Evolutionary conservation across 495 filamentous ascomycete species (phyloP).

Genomic region (Hypoxylon fuscum): DNA sequence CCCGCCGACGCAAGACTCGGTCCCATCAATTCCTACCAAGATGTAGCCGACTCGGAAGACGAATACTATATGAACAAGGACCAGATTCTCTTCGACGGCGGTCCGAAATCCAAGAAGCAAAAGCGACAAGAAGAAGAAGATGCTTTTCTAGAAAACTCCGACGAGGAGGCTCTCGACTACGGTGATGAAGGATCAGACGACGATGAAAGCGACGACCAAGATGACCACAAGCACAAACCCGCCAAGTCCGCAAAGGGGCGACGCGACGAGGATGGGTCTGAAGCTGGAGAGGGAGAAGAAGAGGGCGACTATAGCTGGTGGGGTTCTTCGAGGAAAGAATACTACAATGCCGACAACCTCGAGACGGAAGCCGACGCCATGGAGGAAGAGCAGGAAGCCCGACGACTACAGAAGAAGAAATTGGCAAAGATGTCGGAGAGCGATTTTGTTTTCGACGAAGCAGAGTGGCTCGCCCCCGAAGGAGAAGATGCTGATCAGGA

Average conservation of each 20-base stretch:
- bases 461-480: conserved; percentile 72
- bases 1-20: conserved; percentile 63
- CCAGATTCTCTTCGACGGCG: conserved; percentile 83
- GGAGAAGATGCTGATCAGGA: conserved; percentile 56
- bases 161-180: conserved; percentile 86
- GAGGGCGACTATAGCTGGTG: conserved; percentile 81
- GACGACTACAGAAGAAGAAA: conserved; percentile 87
- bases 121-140: conserved; percentile 71
- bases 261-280: conserved; percentile 49
- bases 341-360: conserved; percentile 90
- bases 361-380: conserved; percentile 91
- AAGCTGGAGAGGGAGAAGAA: conserved; percentile 60
- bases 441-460: conserved; percentile 92
- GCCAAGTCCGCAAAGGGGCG: conserved; percentile 30
- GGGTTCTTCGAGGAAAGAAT: conserved; percentile 87
- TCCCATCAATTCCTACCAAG: conserved; percentile 74
- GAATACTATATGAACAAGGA: conserved; percentile 87
- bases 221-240: conserved; percentile 24
- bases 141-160: conserved; percentile 71
- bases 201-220: conserved; percentile 53
- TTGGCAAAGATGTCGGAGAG: conserved; percentile 83
- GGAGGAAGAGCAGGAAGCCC: conserved; percentile 91
- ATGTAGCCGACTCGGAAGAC: conserved; percentile 91
- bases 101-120: conserved; percentile 77
- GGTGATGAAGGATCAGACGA: conserved; percentile 64